A percentile compares a stretch with the other conserved stretches of the same genome.
phyloP scores from a whole-genome alignment of 345 rosid species.

The Adansonia digitata region DNA sequence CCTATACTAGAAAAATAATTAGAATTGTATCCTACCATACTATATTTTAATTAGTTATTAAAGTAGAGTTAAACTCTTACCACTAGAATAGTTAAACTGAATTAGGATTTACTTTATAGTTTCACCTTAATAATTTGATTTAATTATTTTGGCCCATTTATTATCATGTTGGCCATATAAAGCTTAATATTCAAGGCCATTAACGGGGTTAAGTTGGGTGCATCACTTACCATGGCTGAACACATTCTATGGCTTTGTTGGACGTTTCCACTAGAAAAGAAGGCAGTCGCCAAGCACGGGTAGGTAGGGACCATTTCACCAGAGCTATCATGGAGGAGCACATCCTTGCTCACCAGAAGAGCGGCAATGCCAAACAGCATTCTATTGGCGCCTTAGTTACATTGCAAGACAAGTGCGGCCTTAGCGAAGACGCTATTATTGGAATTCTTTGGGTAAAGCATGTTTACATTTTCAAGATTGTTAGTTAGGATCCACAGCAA shows the following conservation, averaged over 20 bases:
- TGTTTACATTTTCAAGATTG: neutral
- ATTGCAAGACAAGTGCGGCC: conserved; percentile 71
- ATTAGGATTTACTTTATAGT: no score
- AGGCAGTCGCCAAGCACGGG: conserved; percentile 71
- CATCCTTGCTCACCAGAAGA: conserved; percentile 51
- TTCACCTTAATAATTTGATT: no score
- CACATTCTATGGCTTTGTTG: conserved; percentile 91
- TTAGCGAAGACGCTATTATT: conserved; percentile 82
- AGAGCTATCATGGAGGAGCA: conserved; percentile 91
- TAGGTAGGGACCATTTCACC: conserved; percentile 65
- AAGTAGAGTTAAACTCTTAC: no score
- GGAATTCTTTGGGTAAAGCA: conserved; percentile 80
- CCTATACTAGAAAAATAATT: no score
- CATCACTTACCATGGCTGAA: conserved; percentile 72
- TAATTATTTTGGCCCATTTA: no score
- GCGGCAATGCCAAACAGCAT: conserved; percentile 55
- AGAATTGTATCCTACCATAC: no score
- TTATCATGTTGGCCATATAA: no score
- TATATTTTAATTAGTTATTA: no score
- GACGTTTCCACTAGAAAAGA: conserved; percentile 86
- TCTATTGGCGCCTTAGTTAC: conserved; percentile 86
- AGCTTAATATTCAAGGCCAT: conserved; percentile 87
- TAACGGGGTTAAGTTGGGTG: conserved; percentile 78
- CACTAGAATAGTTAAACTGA: no score
- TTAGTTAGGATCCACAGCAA: neutral